Conservation (phyloP, 371 early-diverging fungal species). For the Paraphysoderma sedebokerense region DNA sequence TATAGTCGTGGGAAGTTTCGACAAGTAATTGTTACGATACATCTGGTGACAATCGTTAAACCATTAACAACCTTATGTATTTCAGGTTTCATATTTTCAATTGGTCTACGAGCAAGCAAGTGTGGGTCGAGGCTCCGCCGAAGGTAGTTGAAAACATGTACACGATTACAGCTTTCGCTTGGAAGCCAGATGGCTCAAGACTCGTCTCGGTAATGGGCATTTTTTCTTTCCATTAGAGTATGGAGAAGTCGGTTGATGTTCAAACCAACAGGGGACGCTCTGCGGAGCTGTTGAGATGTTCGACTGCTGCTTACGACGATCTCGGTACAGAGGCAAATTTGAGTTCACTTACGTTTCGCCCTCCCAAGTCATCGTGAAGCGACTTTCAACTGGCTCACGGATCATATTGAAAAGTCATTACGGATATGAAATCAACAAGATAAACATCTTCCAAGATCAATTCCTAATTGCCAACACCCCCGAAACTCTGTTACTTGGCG, state of each 20-base stretch:
- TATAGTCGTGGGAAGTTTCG: conserved; percentile 24
- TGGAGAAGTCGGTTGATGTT: not conserved
- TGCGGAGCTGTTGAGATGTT: conserved; percentile 28
- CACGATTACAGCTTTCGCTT: conserved; percentile 19
- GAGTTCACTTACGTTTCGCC: conserved; percentile 37
- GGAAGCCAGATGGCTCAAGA: conserved; percentile 36
- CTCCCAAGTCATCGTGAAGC: conserved; percentile 35
- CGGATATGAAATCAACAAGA: conserved; percentile 31
- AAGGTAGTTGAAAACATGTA: conserved; percentile 28
- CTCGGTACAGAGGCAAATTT: conserved; percentile 35
- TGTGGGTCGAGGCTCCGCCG: conserved; percentile 28
- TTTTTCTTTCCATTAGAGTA: too few species aligned
- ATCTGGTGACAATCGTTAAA: not conserved
- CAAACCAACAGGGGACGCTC: conserved; percentile 18
- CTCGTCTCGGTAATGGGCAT: conserved; percentile 18
- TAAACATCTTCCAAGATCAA: conserved; percentile 38
- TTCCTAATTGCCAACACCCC: conserved; percentile 31
- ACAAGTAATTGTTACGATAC: conserved; percentile 10
- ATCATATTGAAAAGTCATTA: conserved; percentile 34
- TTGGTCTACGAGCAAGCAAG: conserved; percentile 10
- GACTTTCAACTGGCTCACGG: conserved; percentile 29
- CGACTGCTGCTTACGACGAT: conserved; percentile 31
- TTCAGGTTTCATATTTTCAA: conserved; percentile 25
- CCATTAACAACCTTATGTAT: not conserved
- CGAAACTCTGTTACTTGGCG: conserved; percentile 32